Evolutionary conservation across 257 asterid genomes (phyloP).

Genomic region (Lantana camara): DNA sequence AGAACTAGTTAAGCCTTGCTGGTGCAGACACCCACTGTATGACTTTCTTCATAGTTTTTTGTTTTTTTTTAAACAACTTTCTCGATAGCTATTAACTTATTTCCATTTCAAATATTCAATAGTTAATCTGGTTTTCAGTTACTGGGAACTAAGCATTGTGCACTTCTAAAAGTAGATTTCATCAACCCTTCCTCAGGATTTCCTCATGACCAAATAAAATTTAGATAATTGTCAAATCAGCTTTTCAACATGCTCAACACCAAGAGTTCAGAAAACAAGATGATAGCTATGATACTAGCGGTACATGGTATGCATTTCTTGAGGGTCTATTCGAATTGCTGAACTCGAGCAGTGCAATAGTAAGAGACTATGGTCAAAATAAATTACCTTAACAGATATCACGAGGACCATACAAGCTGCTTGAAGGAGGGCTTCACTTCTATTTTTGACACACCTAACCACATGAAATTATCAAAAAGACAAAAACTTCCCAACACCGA

Average conservation of each 20-base stretch:
- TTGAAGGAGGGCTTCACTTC: slow-evolving; percentile 45
- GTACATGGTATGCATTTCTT: slow-evolving; percentile 13
- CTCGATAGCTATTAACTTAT: too few relatives aligned
- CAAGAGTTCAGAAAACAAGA: slow-evolving; percentile 18
- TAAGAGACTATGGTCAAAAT: slow-evolving; percentile 14
- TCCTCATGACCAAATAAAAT: slow-evolving; percentile 19
- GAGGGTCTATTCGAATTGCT: too few relatives aligned
- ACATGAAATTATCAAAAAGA: slow-evolving; percentile 14
- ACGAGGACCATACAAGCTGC: slow-evolving; percentile 77
- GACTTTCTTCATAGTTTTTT: too few relatives aligned
- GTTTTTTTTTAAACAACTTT: too few relatives aligned
- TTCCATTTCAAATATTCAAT: slow-evolving; percentile 10
- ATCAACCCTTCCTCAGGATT: slow-evolving; percentile 12
- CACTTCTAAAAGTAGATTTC: slow-evolving; percentile 14
- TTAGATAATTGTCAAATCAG: slow-evolving; percentile 4
- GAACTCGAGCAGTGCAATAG: slow-evolving; percentile 14
- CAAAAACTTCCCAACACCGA: slow-evolving; percentile 11
- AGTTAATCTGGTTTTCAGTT: neutral
- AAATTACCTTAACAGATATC: slow-evolving; percentile 79
- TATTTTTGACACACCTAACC: slow-evolving; percentile 58
- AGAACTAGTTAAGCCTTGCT: slow-evolving; percentile 13
- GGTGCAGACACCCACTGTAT: slow-evolving; percentile 6
- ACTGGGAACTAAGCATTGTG: slow-evolving; percentile 12
- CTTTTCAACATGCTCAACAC: slow-evolving; percentile 22
- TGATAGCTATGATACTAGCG: slow-evolving; percentile 13